Conservation (phyloP, 176 grass and related monocot genomes). For the Rhynchospora breviuscula region DNA sequence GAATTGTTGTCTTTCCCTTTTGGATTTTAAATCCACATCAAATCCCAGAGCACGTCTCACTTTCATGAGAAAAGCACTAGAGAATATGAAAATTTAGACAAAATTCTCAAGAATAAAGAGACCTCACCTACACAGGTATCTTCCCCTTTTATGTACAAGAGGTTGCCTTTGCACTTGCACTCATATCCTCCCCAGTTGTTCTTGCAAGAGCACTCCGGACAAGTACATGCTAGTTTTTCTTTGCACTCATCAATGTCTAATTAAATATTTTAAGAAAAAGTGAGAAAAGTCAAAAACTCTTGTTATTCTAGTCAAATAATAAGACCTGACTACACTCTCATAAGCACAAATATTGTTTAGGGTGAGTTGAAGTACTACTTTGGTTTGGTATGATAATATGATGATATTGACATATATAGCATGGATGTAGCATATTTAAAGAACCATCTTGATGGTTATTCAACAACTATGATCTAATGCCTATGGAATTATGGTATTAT, state of each 20-base stretch:
- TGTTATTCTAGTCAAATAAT: background rate
- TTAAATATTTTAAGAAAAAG: background rate
- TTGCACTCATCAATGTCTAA: conserved; percentile 80
- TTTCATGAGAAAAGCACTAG: background rate
- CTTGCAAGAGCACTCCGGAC: conserved; percentile 83
- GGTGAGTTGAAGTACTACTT: too few species aligned
- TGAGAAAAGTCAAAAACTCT: background rate
- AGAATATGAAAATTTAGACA: background rate
- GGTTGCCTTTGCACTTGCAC: conserved; percentile 77
- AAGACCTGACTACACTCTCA: too few species aligned
- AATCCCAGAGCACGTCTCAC: background rate
- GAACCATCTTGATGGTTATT: background rate
- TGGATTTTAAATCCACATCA: background rate
- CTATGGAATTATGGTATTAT: background rate
- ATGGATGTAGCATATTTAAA: background rate
- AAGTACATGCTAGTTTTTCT: conserved; percentile 87
- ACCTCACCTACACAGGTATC: conserved; percentile 81
- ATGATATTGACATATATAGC: background rate
- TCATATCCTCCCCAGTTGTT: conserved; percentile 94
- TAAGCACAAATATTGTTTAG: too few species aligned
- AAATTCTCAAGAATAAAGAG: background rate
- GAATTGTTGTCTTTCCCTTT: too few species aligned
- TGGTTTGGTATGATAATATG: too few species aligned
- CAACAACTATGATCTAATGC: background rate
- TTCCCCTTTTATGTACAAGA: conserved; percentile 76